A percentile compares a stretch with the other conserved stretches of the same genome.
These are phyloP conservation scores for Kwoniella shandongensis DNA, from an alignment of 768 basidiomycete species.

Conservation along the genomic window DNA sequence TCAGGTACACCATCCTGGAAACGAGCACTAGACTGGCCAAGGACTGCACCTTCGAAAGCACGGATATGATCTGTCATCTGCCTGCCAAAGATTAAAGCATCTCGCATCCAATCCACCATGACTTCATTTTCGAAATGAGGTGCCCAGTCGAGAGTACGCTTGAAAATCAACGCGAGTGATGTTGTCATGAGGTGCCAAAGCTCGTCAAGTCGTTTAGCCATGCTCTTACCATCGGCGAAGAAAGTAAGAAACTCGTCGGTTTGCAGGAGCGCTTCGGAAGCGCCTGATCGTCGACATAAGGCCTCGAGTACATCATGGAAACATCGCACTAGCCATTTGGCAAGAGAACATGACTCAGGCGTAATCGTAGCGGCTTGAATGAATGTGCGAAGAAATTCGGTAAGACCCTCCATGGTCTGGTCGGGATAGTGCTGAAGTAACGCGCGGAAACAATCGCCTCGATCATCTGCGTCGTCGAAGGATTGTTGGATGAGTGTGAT, in stretches of 20 bases:
- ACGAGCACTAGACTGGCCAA: constrained; percentile 47
- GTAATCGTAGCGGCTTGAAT: constrained; percentile 62
- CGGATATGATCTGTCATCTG: constrained; percentile 79
- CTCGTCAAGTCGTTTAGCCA: constrained; percentile 62
- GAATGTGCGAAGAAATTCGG: constrained; percentile 68
- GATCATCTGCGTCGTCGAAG: constrained; percentile 78
- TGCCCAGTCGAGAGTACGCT: constrained; percentile 79
- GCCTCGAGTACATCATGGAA: constrained; percentile 89
- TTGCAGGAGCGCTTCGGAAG: constrained; percentile 66
- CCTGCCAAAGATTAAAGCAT: constrained; percentile 88
- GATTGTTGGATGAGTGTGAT: constrained; percentile 79
- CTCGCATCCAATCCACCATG: constrained; percentile 98
- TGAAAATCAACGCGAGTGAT: constrained; percentile 79
- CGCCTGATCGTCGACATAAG: constrained; percentile 62
- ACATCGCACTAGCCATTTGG: constrained; percentile 85
- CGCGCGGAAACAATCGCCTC: constrained; percentile 80
- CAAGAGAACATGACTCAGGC: constrained; percentile 84
- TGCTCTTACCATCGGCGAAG: constrained; percentile 44
- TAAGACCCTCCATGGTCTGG: constrained; percentile 68
- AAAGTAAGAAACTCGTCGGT: constrained; percentile 43
- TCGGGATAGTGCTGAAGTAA: constrained; percentile 69
- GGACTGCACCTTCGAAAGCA: constrained; percentile 70
- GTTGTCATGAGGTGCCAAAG: constrained; percentile 82
- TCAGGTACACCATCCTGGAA: constrained; percentile 24
- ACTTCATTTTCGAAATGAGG: constrained; percentile 71